A percentile compares a stretch with the other conserved stretches of the same genome.
phyloP scores from a whole-genome alignment of 257 asterid species.

The Solanum verrucosum region DNA sequence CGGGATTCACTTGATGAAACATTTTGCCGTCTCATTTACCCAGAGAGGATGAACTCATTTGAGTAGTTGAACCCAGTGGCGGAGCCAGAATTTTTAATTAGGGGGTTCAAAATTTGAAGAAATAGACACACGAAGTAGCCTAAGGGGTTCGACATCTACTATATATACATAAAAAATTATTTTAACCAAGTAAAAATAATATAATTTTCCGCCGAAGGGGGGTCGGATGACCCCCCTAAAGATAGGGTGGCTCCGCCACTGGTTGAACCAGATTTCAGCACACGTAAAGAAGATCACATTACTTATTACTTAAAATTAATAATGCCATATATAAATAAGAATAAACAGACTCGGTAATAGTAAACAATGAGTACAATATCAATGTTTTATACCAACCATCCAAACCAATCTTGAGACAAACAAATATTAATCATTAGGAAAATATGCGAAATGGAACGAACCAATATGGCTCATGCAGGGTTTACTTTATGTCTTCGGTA shows the following conservation, averaged over 20 bases:
- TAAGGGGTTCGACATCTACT: too few relatives aligned
- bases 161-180: too few relatives aligned
- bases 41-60: not conserved
- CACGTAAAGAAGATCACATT: not conserved
- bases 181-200: too few relatives aligned
- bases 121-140: too few relatives aligned
- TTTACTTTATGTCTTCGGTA: too few relatives aligned
- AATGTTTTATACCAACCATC: not conserved
- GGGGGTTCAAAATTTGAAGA: too few relatives aligned
- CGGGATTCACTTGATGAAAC: not conserved
- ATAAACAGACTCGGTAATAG: not conserved
- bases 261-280: not conserved
- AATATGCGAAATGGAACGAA: not conserved
- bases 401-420: not conserved
- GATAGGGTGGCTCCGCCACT: too few relatives aligned
- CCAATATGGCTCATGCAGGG: not conserved
- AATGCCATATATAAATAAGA: not conserved
- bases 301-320: not conserved
- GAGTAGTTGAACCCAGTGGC: not conserved
- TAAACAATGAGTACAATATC: not conserved
- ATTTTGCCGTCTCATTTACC: not conserved
- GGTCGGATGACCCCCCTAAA: too few relatives aligned
- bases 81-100: too few relatives aligned
- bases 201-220: too few relatives aligned
- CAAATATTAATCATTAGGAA: not conserved